Evolutionary conservation across 129 eudicot genomes (phyloP).

Genomic region (Oenanthe sinensis): DNA sequence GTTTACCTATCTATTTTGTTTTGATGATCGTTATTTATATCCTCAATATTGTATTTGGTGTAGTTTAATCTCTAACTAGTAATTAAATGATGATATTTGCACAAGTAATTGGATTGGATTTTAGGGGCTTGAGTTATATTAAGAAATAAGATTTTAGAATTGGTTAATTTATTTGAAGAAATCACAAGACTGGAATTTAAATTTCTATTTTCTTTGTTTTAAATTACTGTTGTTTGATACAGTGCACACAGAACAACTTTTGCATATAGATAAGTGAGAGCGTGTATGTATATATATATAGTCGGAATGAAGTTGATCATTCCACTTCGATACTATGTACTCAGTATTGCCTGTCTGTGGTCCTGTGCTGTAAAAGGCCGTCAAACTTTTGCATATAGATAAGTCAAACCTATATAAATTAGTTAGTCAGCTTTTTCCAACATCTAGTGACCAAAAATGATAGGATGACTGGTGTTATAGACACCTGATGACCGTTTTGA

Average conservation of each 20-base stretch:
- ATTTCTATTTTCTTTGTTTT: neutral
- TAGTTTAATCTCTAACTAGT: neutral
- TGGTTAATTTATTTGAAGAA: neutral
- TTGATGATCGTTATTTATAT: too few species aligned
- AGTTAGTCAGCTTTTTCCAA: neutral
- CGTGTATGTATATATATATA: too few species aligned
- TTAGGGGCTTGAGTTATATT: neutral
- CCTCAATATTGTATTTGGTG: neutral
- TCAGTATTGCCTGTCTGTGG: neutral
- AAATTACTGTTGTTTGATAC: constrained; percentile 6
- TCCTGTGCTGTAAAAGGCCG: neutral
- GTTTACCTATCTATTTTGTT: neutral
- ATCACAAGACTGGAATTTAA: neutral
- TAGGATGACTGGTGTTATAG: neutral
- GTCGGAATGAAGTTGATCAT: too few species aligned
- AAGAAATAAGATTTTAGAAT: neutral
- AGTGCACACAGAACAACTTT: constrained; percentile 81
- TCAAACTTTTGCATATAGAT: neutral
- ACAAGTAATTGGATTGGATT: neutral
- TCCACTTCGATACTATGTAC: neutral
- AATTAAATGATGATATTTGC: too few species aligned
- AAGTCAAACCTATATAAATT: neutral
- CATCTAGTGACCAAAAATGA: neutral
- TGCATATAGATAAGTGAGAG: too few species aligned
- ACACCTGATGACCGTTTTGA: constrained; percentile 24